phyloP scores from a whole-genome alignment of 164 flowering plant genomes.

The Vitis rupestris region DNA sequence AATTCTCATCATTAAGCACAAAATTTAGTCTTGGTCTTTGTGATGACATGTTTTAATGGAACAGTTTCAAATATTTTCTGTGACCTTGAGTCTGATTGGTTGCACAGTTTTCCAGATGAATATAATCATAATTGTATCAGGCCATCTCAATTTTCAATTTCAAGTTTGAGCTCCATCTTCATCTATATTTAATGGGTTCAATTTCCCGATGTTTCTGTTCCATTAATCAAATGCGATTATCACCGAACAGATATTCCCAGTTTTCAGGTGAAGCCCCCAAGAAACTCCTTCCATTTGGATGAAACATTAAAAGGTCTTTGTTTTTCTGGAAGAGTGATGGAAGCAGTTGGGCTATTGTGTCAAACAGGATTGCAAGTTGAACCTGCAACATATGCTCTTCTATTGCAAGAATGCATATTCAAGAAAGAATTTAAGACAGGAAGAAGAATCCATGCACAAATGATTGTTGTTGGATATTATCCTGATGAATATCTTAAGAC shows the following conservation, averaged over 20 bases:
- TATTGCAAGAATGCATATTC: constrained; percentile 78
- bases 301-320: constrained; percentile 50
- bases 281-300: constrained; percentile 32
- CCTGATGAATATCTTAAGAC: constrained; percentile 55
- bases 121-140: too few relatives aligned
- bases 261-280: constrained; percentile 37
- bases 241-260: constrained; percentile 40
- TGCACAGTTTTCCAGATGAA: too few relatives aligned
- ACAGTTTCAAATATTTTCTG: too few relatives aligned
- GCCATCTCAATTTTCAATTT: too few relatives aligned
- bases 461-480: constrained; percentile 55
- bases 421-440: constrained; percentile 47
- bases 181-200: not conserved
- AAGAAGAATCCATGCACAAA: constrained; percentile 67
- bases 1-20: too few relatives aligned
- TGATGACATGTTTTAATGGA: too few relatives aligned
- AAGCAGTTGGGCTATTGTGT: constrained; percentile 62
- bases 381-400: constrained; percentile 51
- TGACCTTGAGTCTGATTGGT: too few relatives aligned
- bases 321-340: constrained; percentile 53
- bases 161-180: too few relatives aligned
- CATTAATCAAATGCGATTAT: constrained; percentile 15
- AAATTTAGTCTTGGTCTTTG: too few relatives aligned
- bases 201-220: constrained; percentile 1
- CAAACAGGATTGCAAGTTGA: constrained; percentile 32